phyloP scores from a whole-genome alignment of 768 basidiomycete species.

The Mycena chlorophos region DNA sequence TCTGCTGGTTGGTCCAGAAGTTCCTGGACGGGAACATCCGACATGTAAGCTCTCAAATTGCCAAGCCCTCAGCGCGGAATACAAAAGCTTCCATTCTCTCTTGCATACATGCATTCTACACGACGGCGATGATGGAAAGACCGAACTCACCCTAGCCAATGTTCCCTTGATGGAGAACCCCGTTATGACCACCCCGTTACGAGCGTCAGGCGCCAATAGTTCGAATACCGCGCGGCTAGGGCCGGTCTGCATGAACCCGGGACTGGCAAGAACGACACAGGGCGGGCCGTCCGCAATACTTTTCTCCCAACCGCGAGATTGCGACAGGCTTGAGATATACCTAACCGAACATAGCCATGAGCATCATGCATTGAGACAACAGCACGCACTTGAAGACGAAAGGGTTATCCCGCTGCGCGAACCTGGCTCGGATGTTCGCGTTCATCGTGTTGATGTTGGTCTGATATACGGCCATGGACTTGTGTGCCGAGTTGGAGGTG shows the following conservation, averaged over 20 bases:
- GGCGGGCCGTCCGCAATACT: constrained; percentile 95
- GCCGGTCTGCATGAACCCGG: constrained; percentile 90
- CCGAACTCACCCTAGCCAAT: constrained; percentile 95
- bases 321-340: constrained; percentile 83
- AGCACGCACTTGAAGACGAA: constrained; percentile 98
- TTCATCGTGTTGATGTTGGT: constrained; percentile 99
- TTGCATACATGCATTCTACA: constrained; percentile 42
- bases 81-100: constrained; percentile 37
- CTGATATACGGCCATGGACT: constrained; percentile 98
- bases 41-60: constrained; percentile 34
- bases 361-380: no score
- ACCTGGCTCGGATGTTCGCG: constrained; percentile 85
- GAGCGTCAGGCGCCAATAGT: constrained; percentile 93
- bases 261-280: constrained; percentile 94
- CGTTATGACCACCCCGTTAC: constrained; percentile 94
- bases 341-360: constrained; percentile 35
- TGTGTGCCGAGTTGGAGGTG: constrained; percentile 90
- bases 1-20: constrained; percentile 96
- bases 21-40: constrained; percentile 69
- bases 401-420: constrained; percentile 93
- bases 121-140: constrained; percentile 40
- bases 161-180: constrained; percentile 98
- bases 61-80: constrained; percentile 20
- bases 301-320: constrained; percentile 86
- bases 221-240: constrained; percentile 93